Base-by-base conservation (phyloP, 2,329 filamentous ascomycete species). In the Monilinia polystroma region DNA sequence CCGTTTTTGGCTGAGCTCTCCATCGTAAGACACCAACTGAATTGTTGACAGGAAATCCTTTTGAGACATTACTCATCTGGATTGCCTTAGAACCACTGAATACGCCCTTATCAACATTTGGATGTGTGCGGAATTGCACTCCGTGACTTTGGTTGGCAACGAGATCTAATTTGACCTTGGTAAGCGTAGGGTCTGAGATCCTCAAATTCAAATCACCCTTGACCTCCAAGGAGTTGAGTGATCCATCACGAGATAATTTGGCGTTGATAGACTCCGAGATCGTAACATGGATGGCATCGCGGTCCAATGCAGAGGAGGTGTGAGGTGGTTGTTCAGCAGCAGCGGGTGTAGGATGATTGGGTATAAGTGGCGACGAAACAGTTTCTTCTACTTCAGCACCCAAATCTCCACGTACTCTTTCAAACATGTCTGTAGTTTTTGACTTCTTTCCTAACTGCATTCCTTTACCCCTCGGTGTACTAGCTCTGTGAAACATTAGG, bases 401-500 rank as follows among this genome's bases (percentile, higher is more conserved):
- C 76, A 98, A 84, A 71, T 98, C 94, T 68, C 91, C 92, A 72
- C 93, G 90, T 45, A 99, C 93, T 75, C 93, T 91, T 80, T 98
- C 94, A 77, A 96, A 98, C 84, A 98, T 97, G 78, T 96, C 94
- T 41, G 91, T 96, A 29, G 92, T 93, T 83, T 98, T 98, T 68
- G 92, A 96, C 82, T 99, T 99, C 84, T 98, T 98, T 80, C 95
- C 95, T 67, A 99, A 84, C 79, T 98, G 94, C 96, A 99, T 99
- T 73, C 95, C 95, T 83, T 99, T 99, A 74, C 92, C 93, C 80
- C 96, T 92, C 68, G 89, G 86, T 62, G 91, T 86, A 75, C 86
- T 77, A 62, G 84, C 81, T 75, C 83, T 86, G 70, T 58, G 20
- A 53, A 60, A 35, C 45, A 23, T 66, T 26, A 66, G 41, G 29